Evolutionary conservation across 2,329 filamentous ascomycete species (phyloP), one percentile per base, ranked within the genome.

Genomic region (Epichloe sibirici): DNA sequence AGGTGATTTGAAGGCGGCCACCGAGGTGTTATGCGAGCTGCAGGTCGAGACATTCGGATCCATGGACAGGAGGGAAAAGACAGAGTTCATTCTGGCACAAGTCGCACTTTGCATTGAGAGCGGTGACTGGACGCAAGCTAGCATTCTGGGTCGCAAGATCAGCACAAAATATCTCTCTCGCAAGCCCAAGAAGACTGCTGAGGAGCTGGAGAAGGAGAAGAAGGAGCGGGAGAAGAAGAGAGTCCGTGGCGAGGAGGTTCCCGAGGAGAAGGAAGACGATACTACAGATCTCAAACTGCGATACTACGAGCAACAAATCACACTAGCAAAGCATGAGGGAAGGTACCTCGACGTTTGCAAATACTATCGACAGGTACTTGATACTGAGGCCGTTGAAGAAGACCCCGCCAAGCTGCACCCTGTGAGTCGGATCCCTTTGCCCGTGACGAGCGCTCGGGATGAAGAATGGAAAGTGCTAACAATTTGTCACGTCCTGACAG

Each of bases 11-110:
- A 89, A 88, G 66, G 83, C 88, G 5, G 93, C 93, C 34, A 85
- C 88, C 51, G 91, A 97, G 62, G 93, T 93, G 57, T 79, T 98
- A 39, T 98, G 93, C 71, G 93, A 98, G 74, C 78, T 98, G 55
- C 93, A 98, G 69, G 93, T 98, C 48, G 93, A 98, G 77, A 98
- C 93, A 0, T 98, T 98, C 68, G 93, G 93, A 8, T 97, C 91
- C 23, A 98, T 98, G 93, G 86, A 89, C 57, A 81, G 93, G 62
- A 82, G 93, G 62, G 93, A 98, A 70, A 98, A 98, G 84, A 96
- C 90, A 4, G 93, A 97, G 65, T 98, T 98, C 68, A 98, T 98
- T 64, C 77, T 98, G 51, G 88, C 94, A 57, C 93, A 98, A 71
- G 91, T 97, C 42, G 80, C 83, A 37, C 79, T 98, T 50, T 98